Evolutionary conservation across 345 rosid species (phyloP), one percentile per base, ranked within the genome.

Genomic region (Acer negundo): DNA sequence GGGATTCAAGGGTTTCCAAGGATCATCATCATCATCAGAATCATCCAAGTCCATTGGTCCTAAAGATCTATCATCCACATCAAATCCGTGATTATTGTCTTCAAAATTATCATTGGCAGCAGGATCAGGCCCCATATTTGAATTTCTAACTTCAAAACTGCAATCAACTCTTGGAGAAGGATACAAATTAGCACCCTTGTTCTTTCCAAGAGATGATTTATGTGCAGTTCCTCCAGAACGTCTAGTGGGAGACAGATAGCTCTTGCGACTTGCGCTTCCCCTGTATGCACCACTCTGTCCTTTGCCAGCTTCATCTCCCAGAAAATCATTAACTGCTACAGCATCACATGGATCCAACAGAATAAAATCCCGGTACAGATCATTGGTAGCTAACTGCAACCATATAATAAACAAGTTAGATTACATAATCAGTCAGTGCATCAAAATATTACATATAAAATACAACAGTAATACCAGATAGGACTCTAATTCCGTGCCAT

Each of bases 1-100:
- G 64, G 98, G 98, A 86, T 91, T 91, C 80, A 96, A 73, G 81
- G 94, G 95, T 82, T 92, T 91, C 98, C 99, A 96, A 12, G 95
- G 99, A 86, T 96, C 95, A 72, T 86, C 89, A 69, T 81, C 84
- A 81, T 91, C 95, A 82, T 92, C 97, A 63, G 90, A 81, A 77
- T 89, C 91, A 75, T 86, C 89, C 58, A 74, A 55, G 80, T 86
- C 80, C 82, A 82, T 67, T 66, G 92, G 82, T 68, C 83, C 93
- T 75, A 88, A 82, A 85, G 81, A 73, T 12, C 81, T 82, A 73
- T 86, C 84, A 74, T 86, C 90, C 84, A 87, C 87, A 74, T 87
- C 85, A 77, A 85, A 87, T 70, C 68, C 90, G 81, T 78, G 75
- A 78, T 82, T 62, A 42, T 31, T 42, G 65, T 90, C 89, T 77